Percentiles rank a stretch among this genome's conserved stretches.
Evolutionary conservation across 2,329 filamentous ascomycete species (phyloP).

Genomic region (Aspergillus fructus): DNA sequence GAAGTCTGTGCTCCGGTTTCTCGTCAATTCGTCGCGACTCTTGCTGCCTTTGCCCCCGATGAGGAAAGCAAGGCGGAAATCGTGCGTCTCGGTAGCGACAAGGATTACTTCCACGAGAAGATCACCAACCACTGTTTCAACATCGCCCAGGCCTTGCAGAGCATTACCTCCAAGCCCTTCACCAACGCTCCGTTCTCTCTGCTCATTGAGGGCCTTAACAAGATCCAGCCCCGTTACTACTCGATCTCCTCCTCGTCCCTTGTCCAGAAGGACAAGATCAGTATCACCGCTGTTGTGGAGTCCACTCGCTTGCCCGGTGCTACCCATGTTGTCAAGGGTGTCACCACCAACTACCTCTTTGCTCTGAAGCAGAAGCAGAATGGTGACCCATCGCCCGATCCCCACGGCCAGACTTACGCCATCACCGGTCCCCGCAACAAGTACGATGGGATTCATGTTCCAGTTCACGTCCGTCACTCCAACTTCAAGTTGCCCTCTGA

Average conservation of each 20-base stretch:
- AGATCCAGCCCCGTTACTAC: conserved; percentile 97
- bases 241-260: conserved; percentile 97
- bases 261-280: conserved; percentile 91
- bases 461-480: conserved; percentile 93
- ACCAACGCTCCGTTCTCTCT: conserved; percentile 85
- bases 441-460: conserved; percentile 92
- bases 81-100: conserved; percentile 83
- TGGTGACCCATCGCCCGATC: conserved; percentile 74
- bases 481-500: conserved; percentile 99
- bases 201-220: conserved; percentile 88
- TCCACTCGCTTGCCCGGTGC: conserved; percentile 75
- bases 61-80: conserved; percentile 85
- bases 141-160: conserved; percentile 79
- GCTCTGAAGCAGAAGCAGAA: conserved; percentile 97
- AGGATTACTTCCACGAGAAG: conserved; percentile 90
- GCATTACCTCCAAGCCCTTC: conserved; percentile 74
- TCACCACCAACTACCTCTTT: conserved; percentile 94
- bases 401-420: conserved; percentile 81
- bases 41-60: conserved; percentile 85
- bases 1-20: conserved; percentile 95
- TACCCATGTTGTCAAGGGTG: conserved; percentile 79
- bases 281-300: conserved; percentile 93
- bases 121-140: conserved; percentile 81
- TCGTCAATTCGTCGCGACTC: conserved; percentile 85
- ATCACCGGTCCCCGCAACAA: conserved; percentile 91